phyloP scores from a whole-genome alignment of 306 rosid species.

The Chamaecrista fasciculata region DNA sequence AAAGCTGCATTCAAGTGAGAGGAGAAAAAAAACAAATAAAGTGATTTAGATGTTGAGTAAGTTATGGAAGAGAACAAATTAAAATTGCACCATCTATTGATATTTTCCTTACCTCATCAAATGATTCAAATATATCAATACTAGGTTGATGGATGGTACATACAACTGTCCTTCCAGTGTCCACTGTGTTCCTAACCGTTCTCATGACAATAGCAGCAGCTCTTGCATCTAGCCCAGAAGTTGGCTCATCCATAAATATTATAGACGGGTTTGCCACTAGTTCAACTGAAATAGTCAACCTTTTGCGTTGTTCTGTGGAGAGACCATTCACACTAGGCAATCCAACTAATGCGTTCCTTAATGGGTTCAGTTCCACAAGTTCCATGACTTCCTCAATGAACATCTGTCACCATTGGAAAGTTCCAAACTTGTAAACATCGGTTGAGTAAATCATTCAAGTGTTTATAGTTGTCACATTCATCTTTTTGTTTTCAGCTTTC shows the following conservation, averaged over 20 bases:
- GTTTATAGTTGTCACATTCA: background rate
- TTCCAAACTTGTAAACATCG: background rate
- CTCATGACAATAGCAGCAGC: conserved; percentile 73
- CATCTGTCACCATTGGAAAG: conserved; percentile 40
- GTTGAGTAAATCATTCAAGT: background rate
- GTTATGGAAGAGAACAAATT: conserved; percentile 5
- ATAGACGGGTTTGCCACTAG: conserved; percentile 66
- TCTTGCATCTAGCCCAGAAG: conserved; percentile 67
- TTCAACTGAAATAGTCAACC: conserved; percentile 65
- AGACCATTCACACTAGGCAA: conserved; percentile 60
- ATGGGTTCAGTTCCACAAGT: conserved; percentile 56
- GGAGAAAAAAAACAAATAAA: background rate
- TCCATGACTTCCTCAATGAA: conserved; percentile 66
- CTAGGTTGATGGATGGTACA: conserved; percentile 75
- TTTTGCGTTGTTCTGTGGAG: conserved; percentile 64
- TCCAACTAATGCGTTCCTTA: conserved; percentile 53
- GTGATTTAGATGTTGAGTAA: conserved; percentile 15
- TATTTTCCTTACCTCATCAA: conserved; percentile 51
- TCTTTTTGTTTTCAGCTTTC: background rate
- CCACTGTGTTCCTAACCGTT: conserved; percentile 64
- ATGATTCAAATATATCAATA: conserved; percentile 66
- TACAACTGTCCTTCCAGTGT: conserved; percentile 68
- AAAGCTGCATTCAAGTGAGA: conserved; percentile 41
- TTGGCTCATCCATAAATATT: conserved; percentile 76
- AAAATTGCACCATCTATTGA: background rate